Evolutionary conservation across 1,284 basidiomycete species (phyloP).

Genomic region (Fereydounia khargensis): DNA sequence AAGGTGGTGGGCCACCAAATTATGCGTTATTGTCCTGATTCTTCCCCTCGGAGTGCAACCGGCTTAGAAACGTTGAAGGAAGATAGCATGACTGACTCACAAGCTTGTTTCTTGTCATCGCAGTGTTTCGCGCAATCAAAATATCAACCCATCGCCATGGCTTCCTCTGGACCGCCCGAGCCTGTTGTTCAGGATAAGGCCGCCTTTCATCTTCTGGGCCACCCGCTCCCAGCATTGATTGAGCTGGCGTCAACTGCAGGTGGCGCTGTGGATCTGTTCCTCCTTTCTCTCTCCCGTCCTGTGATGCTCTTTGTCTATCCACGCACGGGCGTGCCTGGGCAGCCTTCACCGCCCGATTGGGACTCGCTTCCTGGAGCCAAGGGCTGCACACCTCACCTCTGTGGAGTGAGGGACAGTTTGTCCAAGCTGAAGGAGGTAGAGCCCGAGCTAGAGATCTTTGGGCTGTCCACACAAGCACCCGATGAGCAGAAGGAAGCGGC

Average conservation of each 20-base stretch:
- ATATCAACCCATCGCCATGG: no score
- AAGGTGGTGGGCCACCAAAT: no score
- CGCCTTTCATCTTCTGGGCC: conserved; percentile 47
- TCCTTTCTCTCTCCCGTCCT: conserved; percentile 35
- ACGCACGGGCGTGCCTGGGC: conserved; percentile 4
- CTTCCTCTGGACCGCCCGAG: no score
- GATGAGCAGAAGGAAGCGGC: conserved; percentile 20
- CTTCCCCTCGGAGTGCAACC: no score
- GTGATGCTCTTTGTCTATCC: conserved; percentile 47
- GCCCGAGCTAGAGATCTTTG: conserved; percentile 36
- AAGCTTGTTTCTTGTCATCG: no score
- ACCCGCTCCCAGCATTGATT: conserved; percentile 46
- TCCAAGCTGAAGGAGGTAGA: no score
- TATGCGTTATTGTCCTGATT: no score
- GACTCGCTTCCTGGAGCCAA: conserved; percentile 13
- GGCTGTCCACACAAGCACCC: conserved; percentile 30
- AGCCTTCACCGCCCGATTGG: conserved; percentile 12
- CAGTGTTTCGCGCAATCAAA: no score
- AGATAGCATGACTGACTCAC: no score
- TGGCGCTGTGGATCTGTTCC: conserved; percentile 44
- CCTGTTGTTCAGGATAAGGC: conserved; percentile 36
- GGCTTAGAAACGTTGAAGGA: no score
- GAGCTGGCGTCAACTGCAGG: conserved; percentile 33
- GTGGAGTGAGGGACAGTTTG: no score
- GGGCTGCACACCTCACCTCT: conserved; percentile 28